These are phyloP conservation scores for Puccinia horiana DNA, from an alignment of 1,284 basidiomycete species.

Conservation along the genomic window DNA sequence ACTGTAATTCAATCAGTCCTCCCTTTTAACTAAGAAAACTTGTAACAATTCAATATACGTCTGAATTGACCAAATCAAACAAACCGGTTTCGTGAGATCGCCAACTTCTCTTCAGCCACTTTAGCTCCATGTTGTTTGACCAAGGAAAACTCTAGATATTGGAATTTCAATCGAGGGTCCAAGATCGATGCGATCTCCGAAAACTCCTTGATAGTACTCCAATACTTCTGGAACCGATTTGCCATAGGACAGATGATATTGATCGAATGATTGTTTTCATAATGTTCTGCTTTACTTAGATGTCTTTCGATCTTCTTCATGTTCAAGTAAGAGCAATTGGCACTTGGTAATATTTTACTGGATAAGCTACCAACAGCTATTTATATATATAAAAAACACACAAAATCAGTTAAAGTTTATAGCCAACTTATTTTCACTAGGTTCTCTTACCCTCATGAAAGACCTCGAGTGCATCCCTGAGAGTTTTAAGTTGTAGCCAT, in stretches of 20 bases:
- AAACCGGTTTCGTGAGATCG: neutral
- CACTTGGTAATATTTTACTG: neutral
- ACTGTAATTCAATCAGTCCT: neutral
- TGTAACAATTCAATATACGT: no score
- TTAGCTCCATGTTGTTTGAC: conserved; percentile 14
- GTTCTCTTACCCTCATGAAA: conserved; percentile 8
- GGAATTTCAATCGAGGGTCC: conserved; percentile 7
- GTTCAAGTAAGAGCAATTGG: conserved; percentile 11
- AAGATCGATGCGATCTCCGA: neutral
- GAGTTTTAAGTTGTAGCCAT: conserved; percentile 7
- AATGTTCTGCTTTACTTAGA: conserved; percentile 17
- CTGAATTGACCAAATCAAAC: neutral
- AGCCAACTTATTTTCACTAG: no score
- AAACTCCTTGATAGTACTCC: neutral
- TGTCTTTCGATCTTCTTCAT: conserved; percentile 26
- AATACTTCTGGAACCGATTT: conserved; percentile 12
- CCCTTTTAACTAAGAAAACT: no score
- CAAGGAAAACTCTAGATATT: conserved; percentile 8
- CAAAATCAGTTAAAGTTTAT: neutral
- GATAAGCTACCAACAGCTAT: neutral
- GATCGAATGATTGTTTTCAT: conserved; percentile 22
- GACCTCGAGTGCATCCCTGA: conserved; percentile 4
- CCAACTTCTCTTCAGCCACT: neutral
- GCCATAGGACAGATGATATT: conserved; percentile 3
- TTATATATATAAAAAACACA: neutral